Evolutionary conservation across 2,329 filamentous ascomycete species (phyloP), one percentile per base, ranked within the genome.

Genomic region (Geoglossum cookeanum): DNA sequence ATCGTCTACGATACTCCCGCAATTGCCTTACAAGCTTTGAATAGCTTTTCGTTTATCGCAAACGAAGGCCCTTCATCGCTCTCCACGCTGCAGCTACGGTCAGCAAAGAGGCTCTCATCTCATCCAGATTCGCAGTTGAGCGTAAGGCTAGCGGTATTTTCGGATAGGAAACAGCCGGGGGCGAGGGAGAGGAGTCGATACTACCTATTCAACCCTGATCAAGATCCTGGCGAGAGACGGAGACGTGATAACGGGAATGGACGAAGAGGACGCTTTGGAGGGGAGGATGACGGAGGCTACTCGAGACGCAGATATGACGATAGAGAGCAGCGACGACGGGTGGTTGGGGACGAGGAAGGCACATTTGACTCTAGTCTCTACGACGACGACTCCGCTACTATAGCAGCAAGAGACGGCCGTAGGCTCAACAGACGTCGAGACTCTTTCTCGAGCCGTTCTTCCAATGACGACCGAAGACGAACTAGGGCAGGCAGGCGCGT

Each of bases 131-230:
- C 79, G 47, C 75, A 76, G 30, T 74, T 98, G 3, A 78, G 81
- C 59, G 75, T 96, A 47, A 81, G 92, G 54, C 77, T 86, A 60
- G 84, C 90, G 0, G 78, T 89, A 4, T 74, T 77, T 30, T 76
- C 80, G 27, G 92, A 98, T 70, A 84, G 77, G 66, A 98, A 98
- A 70, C 78, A 81, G 64, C 78, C 75, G 48, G 84, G 87, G 45
- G 91, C 92, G 1, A 80, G 87, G 9, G 78, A 84, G 55, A 78
- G 85, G 60, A 97, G 91, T 70, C 79, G 87, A 11, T 97, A 94
- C 72, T 98, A 98, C 67, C 80, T 96, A 39, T 78, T 92, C 64
- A 87, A 97, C 64, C 91, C 91, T 0, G 87, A 95, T 63, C 81
- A 89, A 66, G 90, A 95, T 64, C 88, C 85, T 1, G 82, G 83